Base-by-base conservation (phyloP, 2,329 filamentous ascomycete genomes). In the Clonostachys sp. region DNA sequence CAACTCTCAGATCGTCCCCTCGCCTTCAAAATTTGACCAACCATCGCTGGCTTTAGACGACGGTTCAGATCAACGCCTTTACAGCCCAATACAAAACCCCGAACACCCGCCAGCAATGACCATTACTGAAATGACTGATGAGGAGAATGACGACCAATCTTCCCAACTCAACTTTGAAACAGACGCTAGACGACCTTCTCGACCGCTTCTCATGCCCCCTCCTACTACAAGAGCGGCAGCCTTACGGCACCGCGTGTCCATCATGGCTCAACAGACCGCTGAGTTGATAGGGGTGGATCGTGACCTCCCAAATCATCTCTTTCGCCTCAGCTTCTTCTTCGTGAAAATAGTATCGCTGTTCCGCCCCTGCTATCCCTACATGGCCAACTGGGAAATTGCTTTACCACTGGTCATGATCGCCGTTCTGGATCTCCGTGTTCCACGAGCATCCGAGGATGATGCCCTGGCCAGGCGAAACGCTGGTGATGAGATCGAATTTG, bases 331-430 rank as follows among this genome's bases (percentile, higher is more conserved):
- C 1, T 55, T 91, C 2, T 91, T 95, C 56, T 61, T 86, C 6
- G 54, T 77, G 44, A 96, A 95, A 63, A 67, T 91, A 9, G 67
- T 77, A 12, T 81, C 81, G 0, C 66, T 94, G 10, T 74, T 78
- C 4, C 74, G 77, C 42, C 79, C 85, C 1, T 96, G 91, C 62
- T 82, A 81, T 61, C 90, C 90, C 0, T 83, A 84, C 48, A 81
- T 83, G 41, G 74, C 81, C n/a, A 84, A 78, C 41, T 71, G 81
- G 7, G 78, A 78, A 62, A 66, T 91, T 5, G 73, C 82, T 5
- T 83, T 86, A 54, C 82, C 86, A 4, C 69, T 95, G 3, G 67
- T 95, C 5, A 65, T 78, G 5, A 63, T 92, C 8, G 89, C 89
- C 9, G 81, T 78, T 2, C 56, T 90, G 12, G 89, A 91, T 48